Evolutionary conservation across 73 alveolate genomes (phyloP).

Genomic region (Breviolum minutum): DNA sequence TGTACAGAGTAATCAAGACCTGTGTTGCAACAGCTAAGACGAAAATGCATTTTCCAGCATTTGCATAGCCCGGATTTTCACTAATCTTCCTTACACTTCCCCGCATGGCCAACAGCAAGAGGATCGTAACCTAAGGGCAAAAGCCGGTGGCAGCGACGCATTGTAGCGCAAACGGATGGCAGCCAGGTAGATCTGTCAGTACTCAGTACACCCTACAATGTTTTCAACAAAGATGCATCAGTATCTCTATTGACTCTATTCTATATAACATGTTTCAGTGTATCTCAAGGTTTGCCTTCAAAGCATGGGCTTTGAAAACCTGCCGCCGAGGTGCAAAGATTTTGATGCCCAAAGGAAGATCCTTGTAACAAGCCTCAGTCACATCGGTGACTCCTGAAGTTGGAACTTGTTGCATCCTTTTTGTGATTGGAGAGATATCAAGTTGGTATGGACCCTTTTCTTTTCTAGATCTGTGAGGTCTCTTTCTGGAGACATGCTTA

Average conservation of each 20-base stretch:
- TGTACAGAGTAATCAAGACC: conserved; percentile 56
- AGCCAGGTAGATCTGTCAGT: no score
- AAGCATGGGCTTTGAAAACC: no score
- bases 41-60: conserved; percentile 46
- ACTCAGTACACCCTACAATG: no score
- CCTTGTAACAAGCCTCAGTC: conserved; percentile 16
- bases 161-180: no score
- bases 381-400: background rate
- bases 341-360: conserved; percentile 49
- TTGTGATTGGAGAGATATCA: no score
- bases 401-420: background rate
- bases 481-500: no score
- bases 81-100: conserved; percentile 34
- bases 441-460: no score
- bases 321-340: background rate
- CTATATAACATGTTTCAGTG: background rate
- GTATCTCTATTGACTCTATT: background rate
- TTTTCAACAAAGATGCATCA: no score
- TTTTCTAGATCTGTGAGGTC: no score
- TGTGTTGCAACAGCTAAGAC: conserved; percentile 36
- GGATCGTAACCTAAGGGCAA: conserved; percentile 10
- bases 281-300: background rate
- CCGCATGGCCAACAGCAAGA: conserved; percentile 49
- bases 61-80: conserved; percentile 60
- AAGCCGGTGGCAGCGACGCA: no score